Evolutionary conservation across 2,329 filamentous ascomycete genomes (phyloP).

Genomic region (Alternaria longipes): DNA sequence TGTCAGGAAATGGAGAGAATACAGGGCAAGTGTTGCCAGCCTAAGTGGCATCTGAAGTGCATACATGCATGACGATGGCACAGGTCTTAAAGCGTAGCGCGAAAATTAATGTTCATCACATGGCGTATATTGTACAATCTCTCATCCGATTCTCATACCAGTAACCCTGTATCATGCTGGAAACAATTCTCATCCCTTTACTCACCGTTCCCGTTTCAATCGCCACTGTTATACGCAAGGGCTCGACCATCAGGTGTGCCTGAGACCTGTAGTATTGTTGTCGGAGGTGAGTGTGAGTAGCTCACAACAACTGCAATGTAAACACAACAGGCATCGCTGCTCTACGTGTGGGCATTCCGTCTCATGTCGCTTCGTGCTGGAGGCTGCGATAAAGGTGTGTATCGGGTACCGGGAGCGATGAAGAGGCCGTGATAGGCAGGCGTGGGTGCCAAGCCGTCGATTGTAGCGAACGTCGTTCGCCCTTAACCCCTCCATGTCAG

Average conservation of each 20-base stretch:
- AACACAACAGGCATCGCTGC: not conserved
- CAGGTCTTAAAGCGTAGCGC: not conserved
- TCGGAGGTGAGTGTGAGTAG: not conserved
- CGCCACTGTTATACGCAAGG: not conserved
- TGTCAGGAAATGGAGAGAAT: not conserved
- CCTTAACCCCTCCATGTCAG: conserved; percentile 2
- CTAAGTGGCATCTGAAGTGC: not conserved
- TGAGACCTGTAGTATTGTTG: not conserved
- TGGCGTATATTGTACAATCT: not conserved
- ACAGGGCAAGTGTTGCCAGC: not conserved
- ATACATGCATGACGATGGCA: not conserved
- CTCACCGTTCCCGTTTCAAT: too few relatives aligned
- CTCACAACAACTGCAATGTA: not conserved
- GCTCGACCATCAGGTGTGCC: not conserved
- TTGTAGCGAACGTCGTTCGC: conserved; percentile 24
- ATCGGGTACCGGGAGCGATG: not conserved
- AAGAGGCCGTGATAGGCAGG: conserved; percentile 11
- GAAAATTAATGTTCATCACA: not conserved
- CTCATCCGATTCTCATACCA: not conserved
- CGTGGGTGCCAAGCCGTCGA: conserved; percentile 13
- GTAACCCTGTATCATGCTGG: not conserved
- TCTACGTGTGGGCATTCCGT: not conserved
- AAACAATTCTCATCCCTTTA: too few relatives aligned
- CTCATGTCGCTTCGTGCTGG: not conserved
- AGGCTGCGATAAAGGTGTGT: conserved; percentile 8